Evolutionary conservation across 1,139 yeast species (phyloP), one percentile per base, ranked within the genome.

Genomic region (Hyphopichia buzzinii): DNA sequence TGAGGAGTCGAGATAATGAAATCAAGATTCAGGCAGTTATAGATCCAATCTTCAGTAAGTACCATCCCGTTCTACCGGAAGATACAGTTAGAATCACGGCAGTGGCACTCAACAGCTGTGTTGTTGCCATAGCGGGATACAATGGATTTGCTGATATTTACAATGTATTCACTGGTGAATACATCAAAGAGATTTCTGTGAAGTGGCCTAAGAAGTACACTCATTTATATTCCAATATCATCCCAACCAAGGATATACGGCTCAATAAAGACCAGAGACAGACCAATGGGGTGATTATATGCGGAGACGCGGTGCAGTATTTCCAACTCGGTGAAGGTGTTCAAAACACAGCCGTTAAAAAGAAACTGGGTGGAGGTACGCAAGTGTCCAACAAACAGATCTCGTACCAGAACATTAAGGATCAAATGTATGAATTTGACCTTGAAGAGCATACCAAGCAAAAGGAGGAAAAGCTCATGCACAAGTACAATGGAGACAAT

Each of bases 121-220:
- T 83, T 3, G 59, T 83, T 5, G 66, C 80, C 1, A 64, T 81
- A 2, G 84, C 85, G 0, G 84, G 86, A 2, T 74, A 72, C 46
- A 74, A 80, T 44, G 92, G 92, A 14, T 69, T 67, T 42, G 72
- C 81, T 4, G 76, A 80, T 34, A 61, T 84, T 17, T 78, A 78
- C 54, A 86, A 87, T 51, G 68, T 78, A 0, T 65, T 79, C 36
- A 79, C 79, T 0, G 92, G 92, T 2, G 71, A 67, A 30, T 67
- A 64, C 31, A 51, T 80, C 12, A 60, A 80, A 37, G 72, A 72
- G 19, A 73, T 74, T 5, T 67, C 76, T 7, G 54, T 67, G 3
- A 65, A 74, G 37, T 65, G 71, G 25, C 75, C 81, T 3, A 67
- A 66, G 39, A 62, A 67, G 36, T 64, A 67, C 33, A 40, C 42